Conservation (phyloP, 352 stramenopile species). For the Globisporangium solare region DNA sequence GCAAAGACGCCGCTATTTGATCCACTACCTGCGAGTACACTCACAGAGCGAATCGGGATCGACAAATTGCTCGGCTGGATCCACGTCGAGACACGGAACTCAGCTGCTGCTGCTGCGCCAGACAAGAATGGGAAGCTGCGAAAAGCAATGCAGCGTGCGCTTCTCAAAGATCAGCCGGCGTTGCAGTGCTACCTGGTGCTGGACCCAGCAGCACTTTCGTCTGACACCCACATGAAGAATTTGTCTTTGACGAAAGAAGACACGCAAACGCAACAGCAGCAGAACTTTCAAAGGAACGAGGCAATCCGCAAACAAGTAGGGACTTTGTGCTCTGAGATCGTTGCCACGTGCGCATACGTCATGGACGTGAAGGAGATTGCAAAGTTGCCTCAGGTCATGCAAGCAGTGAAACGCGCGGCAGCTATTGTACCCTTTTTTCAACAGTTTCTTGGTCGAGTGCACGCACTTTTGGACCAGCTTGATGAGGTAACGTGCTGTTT, state of each 20-base stretch:
- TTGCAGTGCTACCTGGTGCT: constrained; percentile 26
- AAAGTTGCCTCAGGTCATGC: constrained; percentile 11
- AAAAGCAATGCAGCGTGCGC: constrained; percentile 10
- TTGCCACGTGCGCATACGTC: constrained; percentile 25
- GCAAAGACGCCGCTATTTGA: constrained; percentile 9
- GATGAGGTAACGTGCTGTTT: constrained; percentile 3
- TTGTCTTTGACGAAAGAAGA: too few species aligned
- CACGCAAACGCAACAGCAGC: constrained; percentile 1
- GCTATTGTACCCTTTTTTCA: constrained; percentile 2
- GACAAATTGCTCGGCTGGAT: constrained; percentile 30
- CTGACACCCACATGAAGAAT: background rate
- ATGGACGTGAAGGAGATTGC: constrained; percentile 17
- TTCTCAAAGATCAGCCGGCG: constrained; percentile 16
- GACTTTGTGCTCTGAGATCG: constrained; percentile 28
- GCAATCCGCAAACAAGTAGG: constrained; percentile 21
- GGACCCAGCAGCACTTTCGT: constrained; percentile 8
- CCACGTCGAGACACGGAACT: constrained; percentile 19
- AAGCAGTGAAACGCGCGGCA: constrained; percentile 1
- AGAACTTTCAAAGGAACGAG: constrained; percentile 11
- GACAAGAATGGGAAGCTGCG: background rate
- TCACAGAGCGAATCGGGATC: constrained; percentile 21
- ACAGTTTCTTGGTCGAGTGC: constrained; percentile 10
- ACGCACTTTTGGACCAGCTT: constrained; percentile 1
- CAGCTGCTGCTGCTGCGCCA: too few species aligned
- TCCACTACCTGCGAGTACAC: constrained; percentile 5